A percentile compares a stretch with the other conserved stretches of the same genome.
Evolutionary conservation across 306 rosid species (phyloP).

Genomic region (Sicyos baderoa): DNA sequence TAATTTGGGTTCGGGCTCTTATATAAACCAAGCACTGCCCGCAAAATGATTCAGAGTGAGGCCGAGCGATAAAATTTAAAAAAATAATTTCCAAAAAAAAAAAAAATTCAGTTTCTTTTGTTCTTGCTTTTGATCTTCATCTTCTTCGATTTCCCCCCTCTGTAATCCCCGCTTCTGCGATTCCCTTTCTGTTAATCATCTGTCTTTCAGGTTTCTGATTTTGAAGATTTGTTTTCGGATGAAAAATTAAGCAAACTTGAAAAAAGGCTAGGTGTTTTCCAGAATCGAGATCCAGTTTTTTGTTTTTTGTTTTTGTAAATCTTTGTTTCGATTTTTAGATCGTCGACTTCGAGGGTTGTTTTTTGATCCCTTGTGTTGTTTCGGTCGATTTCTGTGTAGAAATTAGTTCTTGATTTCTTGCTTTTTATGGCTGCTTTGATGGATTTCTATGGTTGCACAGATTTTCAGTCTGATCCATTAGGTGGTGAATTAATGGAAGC

Average conservation of each 20-base stretch:
- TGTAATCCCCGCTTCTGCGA: constrained; percentile 88
- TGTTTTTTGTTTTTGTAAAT: neutral
- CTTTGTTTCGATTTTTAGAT: neutral
- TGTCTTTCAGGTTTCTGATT: constrained; percentile 72
- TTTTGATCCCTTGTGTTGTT: constrained; percentile 60
- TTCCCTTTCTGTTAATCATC: constrained; percentile 99
- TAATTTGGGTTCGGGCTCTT: neutral
- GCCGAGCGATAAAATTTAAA: constrained; percentile 4
- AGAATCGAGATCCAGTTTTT: constrained; percentile 92
- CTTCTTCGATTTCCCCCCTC: constrained; percentile 34
- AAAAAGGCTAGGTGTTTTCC: constrained; percentile 89
- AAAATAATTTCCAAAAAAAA: too few relatives aligned
- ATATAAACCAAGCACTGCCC: neutral
- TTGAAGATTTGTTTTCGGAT: constrained; percentile 72
- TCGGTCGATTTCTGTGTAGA: constrained; percentile 29
- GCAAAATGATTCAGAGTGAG: constrained; percentile 8
- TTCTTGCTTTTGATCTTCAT: neutral
- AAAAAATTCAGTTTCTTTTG: neutral
- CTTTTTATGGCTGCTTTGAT: constrained; percentile 54
- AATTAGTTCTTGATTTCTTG: neutral
- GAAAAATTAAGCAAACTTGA: constrained; percentile 51
- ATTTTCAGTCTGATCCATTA: constrained; percentile 46
- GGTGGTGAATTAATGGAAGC: constrained; percentile 96
- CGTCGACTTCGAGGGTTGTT: constrained; percentile 57
- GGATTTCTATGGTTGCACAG: constrained; percentile 52